These are phyloP conservation scores for Liquidambar formosana DNA, from an alignment of 164 flowering plant species.

Conservation along the genomic window DNA sequence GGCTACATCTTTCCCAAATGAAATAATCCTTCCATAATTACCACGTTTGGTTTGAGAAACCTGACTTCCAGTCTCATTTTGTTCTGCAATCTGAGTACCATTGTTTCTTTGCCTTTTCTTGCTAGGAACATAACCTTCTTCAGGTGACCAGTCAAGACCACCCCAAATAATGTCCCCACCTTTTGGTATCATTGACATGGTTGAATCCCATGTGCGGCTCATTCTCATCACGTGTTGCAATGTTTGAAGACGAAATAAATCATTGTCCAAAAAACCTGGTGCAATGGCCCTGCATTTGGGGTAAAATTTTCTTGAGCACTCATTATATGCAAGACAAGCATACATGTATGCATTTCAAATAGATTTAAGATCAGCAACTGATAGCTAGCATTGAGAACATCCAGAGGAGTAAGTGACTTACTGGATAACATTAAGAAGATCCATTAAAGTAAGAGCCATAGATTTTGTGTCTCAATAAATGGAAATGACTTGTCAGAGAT, in stretches of 20 bases:
- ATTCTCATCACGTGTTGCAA: constrained; percentile 84
- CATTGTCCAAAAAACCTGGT: constrained; percentile 77
- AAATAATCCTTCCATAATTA: constrained; percentile 72
- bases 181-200: constrained; percentile 97
- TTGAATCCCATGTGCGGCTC: constrained; percentile 97
- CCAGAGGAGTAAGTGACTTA: background rate
- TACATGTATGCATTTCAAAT: background rate
- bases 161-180: constrained; percentile 98
- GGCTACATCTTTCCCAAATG: constrained; percentile 38
- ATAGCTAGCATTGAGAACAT: background rate
- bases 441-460: no score
- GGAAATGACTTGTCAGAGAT: no score
- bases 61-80: constrained; percentile 15
- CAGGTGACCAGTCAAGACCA: constrained; percentile 93
- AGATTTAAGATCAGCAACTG: background rate
- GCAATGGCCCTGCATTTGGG: constrained; percentile 73
- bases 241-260: constrained; percentile 73
- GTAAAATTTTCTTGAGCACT: background rate
- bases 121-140: constrained; percentile 52
- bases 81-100: constrained; percentile 27
- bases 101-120: constrained; percentile 42
- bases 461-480: no score
- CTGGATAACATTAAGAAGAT: no score
- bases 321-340: background rate
- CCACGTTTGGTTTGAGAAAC: constrained; percentile 25